Conservation (phyloP, 2,329 filamentous ascomycete genomes). For the Colletotrichum noveboracense region DNA sequence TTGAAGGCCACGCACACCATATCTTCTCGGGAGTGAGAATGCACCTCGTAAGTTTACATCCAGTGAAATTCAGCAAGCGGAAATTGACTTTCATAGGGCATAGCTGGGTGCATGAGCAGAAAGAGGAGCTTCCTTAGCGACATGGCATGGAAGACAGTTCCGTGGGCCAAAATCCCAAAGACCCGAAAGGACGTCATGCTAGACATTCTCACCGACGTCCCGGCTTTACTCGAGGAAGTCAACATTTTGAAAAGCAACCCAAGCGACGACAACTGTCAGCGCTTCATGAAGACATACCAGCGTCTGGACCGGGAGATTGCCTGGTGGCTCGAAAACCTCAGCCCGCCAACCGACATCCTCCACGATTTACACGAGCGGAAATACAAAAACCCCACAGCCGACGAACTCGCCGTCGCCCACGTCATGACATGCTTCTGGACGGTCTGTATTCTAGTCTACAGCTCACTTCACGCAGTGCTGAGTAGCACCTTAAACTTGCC, state of each 20-base stretch:
- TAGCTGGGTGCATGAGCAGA: neutral
- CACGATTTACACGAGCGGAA: neutral
- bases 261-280: neutral
- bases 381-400: neutral
- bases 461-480: neutral
- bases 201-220: conserved; percentile 33
- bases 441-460: conserved; percentile 2
- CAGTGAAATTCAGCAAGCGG: neutral
- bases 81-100: neutral
- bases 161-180: conserved; percentile 32
- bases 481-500: neutral
- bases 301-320: neutral
- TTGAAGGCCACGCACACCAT: conserved; percentile 19
- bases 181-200: conserved; percentile 32
- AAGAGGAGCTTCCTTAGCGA: conserved; percentile 24
- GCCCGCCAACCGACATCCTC: neutral
- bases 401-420: conserved; percentile 4
- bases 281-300: neutral
- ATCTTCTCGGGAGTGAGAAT: conserved; percentile 25
- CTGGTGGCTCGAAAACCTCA: neutral
- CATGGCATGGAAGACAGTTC: conserved; percentile 34
- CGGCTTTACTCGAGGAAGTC: conserved; percentile 27
- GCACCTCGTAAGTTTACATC: conserved; percentile 16
- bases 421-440: conserved; percentile 9
- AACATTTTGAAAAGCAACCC: conserved; percentile 26